Base-by-base conservation (phyloP, 2,329 filamentous ascomycete genomes). In the Ophiostoma sp. region DNA sequence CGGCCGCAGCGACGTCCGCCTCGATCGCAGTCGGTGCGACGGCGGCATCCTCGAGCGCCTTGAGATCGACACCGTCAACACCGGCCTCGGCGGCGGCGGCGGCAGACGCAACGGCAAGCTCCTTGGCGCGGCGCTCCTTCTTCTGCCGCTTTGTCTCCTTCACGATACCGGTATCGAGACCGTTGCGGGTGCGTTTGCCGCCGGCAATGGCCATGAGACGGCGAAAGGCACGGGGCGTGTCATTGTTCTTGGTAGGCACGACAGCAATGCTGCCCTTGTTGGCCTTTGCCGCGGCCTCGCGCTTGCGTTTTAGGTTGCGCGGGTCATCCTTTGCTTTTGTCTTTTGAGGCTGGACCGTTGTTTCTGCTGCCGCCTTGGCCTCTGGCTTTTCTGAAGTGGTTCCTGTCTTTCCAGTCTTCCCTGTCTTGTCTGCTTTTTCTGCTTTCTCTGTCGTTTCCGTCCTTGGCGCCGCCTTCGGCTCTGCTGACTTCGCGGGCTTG, bases 151-250 rank as follows among this genome's bases (percentile, higher is more conserved):
- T 70, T 64, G 69, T 66, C 62, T 11, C 81, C 11, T 36, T 38
- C 75, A 44, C 52, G 0, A 49, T 12, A n/a, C 91, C 91, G 72
- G 95, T 86, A 75, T 96, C 89, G 8, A 96, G 81, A 6, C 89
- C 88, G 9, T 83, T 85, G 5, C 83, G 83, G 9, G 83, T 77
- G 70, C 82, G 85, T 75, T 87, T 88, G n/a, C 86, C 83, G 16
- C 81, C 78, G 55, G 89, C 85, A 72, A 88, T 85, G 45, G 90
- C 87, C 90, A 98, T 95, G 71, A 98, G 80, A 12, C 93, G 88
- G 71, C 87, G 86, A 78, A 99, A 99, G 1, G 90, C 92, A 73
- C 92, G 90, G 0, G 95, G 95, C 1, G 91, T 93, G 79, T 98
- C 95, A 76, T 96, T 88, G 42, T 18, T 38, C 18, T 44, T 44